Percentiles rank a stretch among this genome's conserved stretches.
Evolutionary conservation across 208 protist genomes (phyloP).

Genomic region (Leishmania tarentolae): DNA sequence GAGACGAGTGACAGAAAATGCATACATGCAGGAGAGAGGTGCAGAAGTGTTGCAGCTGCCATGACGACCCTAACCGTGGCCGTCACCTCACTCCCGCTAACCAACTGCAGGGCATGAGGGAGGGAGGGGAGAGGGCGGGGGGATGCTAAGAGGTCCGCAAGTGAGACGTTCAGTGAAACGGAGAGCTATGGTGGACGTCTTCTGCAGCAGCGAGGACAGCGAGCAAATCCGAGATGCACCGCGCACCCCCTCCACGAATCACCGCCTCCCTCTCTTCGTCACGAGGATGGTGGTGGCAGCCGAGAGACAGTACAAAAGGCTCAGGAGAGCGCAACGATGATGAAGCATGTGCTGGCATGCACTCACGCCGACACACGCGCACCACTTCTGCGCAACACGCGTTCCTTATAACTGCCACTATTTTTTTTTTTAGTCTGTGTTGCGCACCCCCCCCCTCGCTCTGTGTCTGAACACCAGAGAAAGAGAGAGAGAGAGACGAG

Average conservation of each 20-base stretch:
- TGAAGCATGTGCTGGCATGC: neutral
- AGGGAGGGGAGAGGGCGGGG: neutral
- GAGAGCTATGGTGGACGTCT: neutral
- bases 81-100: neutral
- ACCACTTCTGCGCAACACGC: neutral
- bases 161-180: neutral
- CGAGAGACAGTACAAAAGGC: neutral
- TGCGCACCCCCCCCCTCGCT: neutral
- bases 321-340: neutral
- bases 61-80: too few species aligned
- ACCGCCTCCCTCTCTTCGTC: neutral
- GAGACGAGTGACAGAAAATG: neutral
- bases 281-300: neutral
- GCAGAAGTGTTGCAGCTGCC: neutral
- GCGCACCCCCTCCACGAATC: neutral
- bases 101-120: neutral
- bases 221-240: neutral
- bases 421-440: neutral
- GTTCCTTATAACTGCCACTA: neutral
- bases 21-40: neutral
- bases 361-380: constrained; percentile 1
- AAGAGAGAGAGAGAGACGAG: neutral
- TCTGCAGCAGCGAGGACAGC: neutral
- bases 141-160: neutral
- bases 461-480: neutral